Conservation (phyloP, 140 eudicot species). For the Flaveria floridana region DNA sequence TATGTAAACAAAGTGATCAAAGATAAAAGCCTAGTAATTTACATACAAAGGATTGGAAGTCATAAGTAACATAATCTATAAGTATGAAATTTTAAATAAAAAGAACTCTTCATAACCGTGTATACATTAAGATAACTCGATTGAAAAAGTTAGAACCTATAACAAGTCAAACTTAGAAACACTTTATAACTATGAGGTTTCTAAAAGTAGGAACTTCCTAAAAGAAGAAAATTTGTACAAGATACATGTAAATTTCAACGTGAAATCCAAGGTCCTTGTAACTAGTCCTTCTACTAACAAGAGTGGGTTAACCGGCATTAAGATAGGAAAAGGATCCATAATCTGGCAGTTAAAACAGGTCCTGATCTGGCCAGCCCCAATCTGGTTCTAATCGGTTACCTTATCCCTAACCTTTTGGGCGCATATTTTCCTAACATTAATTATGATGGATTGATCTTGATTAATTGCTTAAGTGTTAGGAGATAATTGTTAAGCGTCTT, state of each 20-base stretch:
- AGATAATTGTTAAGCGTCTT: too few species aligned
- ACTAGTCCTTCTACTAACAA: neutral
- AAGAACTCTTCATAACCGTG: neutral
- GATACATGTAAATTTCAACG: neutral
- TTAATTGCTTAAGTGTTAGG: too few species aligned
- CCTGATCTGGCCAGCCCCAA: neutral
- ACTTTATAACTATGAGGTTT: neutral
- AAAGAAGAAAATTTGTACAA: neutral
- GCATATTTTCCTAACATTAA: neutral
- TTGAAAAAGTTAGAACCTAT: neutral
- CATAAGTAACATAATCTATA: conserved; percentile 1
- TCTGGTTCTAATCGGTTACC: neutral
- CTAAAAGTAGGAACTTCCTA: neutral
- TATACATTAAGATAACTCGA: neutral
- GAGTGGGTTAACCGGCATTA: neutral
- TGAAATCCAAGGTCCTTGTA: neutral
- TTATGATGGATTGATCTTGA: too few species aligned
- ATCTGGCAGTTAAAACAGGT: neutral
- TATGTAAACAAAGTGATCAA: neutral
- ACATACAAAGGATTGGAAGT: neutral
- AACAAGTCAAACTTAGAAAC: neutral
- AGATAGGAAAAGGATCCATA: neutral
- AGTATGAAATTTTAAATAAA: neutral
- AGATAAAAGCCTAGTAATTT: neutral
- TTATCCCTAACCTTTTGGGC: neutral